Conservation (phyloP, 805 yeast species). For the Cyberlindnera americana region DNA sequence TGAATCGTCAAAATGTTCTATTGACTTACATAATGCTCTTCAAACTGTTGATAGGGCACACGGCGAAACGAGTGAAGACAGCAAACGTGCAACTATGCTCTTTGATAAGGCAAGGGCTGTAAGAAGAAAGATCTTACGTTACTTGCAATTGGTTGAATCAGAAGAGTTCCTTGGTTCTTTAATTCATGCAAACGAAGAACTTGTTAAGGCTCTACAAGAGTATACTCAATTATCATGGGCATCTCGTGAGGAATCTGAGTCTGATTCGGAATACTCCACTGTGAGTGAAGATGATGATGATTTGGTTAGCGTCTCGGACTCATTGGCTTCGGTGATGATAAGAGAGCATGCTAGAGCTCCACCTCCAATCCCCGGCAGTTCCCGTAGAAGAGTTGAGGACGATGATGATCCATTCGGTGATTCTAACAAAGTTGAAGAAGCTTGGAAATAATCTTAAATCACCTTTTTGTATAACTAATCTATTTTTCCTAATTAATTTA, state of each 20-base stretch:
- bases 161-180: constrained; percentile 88
- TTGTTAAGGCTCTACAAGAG: constrained; percentile 66
- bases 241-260: constrained; percentile 36
- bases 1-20: constrained; percentile 70
- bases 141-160: constrained; percentile 77
- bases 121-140: constrained; percentile 74
- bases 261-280: constrained; percentile 31
- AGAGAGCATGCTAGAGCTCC: constrained; percentile 24
- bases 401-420: constrained; percentile 54
- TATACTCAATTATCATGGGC: constrained; percentile 58
- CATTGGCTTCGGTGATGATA: constrained; percentile 28
- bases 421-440: constrained; percentile 33
- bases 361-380: constrained; percentile 17
- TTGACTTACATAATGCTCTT: constrained; percentile 61
- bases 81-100: constrained; percentile 52
- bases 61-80: constrained; percentile 59
- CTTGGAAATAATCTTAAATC: constrained; percentile 15
- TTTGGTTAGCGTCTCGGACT: constrained; percentile 23
- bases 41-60: constrained; percentile 37
- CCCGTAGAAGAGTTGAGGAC: constrained; percentile 14
- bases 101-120: constrained; percentile 74
- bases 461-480: background rate
- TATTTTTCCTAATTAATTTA: background rate
- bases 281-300: constrained; percentile 33
- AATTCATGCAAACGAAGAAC: constrained; percentile 85